Percentiles rank a stretch among this genome's conserved stretches.
Conservation (phyloP, 371 early-diverging fungal species). For the Actinomortierella wolfii region DNA sequence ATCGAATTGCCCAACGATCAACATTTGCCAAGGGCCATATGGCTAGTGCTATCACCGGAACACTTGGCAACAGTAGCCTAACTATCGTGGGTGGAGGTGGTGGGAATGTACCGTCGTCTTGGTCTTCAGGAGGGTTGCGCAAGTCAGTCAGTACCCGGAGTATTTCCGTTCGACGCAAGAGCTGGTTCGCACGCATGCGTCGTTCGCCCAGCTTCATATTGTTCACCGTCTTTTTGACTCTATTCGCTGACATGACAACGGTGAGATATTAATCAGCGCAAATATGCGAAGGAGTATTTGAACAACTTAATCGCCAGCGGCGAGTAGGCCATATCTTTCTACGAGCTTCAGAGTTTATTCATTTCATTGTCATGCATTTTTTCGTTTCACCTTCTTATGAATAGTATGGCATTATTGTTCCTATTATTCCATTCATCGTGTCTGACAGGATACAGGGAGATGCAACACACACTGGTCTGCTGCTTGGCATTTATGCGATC, state of each 20-base stretch:
- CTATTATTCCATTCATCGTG: constrained; percentile 40
- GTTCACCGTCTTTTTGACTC: constrained; percentile 33
- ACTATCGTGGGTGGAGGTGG: not conserved
- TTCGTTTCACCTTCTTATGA: too few relatives aligned
- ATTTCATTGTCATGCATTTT: not conserved
- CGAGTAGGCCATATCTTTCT: not conserved
- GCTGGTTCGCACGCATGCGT: constrained; percentile 27
- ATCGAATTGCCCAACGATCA: too few relatives aligned
- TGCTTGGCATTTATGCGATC: constrained; percentile 67
- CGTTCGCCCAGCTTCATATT: constrained; percentile 38
- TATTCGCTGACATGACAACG: constrained; percentile 42
- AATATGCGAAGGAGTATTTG: too few relatives aligned
- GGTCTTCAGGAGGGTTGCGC: not conserved
- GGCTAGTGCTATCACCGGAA: not conserved
- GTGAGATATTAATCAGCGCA: constrained; percentile 2
- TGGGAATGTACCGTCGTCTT: not conserved
- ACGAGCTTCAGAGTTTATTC: not conserved
- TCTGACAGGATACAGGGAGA: constrained; percentile 25
- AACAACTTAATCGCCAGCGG: too few relatives aligned
- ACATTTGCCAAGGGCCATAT: not conserved
- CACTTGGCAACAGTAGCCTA: not conserved
- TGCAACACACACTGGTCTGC: constrained; percentile 64
- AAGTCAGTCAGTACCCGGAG: constrained; percentile 10
- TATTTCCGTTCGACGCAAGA: constrained; percentile 9
- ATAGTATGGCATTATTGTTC: constrained; percentile 44